Conservation (phyloP, 441 rosid species). For the Gossypium aridum region DNA sequence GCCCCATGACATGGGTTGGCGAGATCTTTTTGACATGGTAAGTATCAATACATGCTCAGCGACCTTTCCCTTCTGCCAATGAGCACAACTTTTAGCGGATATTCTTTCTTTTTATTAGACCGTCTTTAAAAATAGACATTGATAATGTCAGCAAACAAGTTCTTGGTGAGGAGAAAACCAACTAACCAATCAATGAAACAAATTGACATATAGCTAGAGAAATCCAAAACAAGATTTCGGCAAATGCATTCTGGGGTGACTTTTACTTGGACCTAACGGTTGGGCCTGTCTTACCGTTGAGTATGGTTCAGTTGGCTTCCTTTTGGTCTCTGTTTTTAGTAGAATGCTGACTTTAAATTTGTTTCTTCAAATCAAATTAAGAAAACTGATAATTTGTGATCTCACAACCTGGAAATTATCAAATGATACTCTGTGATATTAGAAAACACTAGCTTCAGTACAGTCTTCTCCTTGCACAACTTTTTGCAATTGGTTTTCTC, state of each 20-base stretch:
- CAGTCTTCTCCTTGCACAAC: background rate
- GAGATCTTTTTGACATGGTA: conserved; percentile 89
- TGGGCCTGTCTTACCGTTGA: too few species aligned
- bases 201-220: background rate
- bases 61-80: background rate
- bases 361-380: background rate
- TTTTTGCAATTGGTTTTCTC: background rate
- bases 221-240: background rate
- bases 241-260: background rate
- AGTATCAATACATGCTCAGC: conserved; percentile 16
- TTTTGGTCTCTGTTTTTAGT: too few species aligned
- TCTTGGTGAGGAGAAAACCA: background rate
- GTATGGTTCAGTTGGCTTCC: too few species aligned
- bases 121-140: background rate
- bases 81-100: background rate
- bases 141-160: background rate
- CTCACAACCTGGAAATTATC: background rate
- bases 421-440: background rate
- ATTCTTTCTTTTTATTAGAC: background rate
- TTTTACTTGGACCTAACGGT: too few species aligned
- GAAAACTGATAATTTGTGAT: background rate
- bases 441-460: background rate
- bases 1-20: conserved; percentile 92
- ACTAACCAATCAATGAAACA: background rate
- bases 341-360: background rate